Evolutionary conservation across 306 rosid species (phyloP).

Genomic region (Casuarina cunninghamiana): DNA sequence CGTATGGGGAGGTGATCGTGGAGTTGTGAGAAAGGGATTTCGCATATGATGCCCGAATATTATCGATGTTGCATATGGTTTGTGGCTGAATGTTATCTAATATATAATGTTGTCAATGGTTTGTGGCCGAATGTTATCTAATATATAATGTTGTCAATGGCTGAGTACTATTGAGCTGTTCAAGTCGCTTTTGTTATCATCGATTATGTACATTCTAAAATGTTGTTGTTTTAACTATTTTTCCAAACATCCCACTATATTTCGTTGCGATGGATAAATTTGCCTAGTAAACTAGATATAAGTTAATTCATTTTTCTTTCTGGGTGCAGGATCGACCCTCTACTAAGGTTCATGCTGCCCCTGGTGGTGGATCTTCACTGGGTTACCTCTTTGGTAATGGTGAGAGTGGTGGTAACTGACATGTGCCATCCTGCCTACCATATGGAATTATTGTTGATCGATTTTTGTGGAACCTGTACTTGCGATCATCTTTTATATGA

Average conservation of each 20-base stretch:
- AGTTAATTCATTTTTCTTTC: slow-evolving; percentile 10
- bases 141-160: too few species aligned
- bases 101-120: too few species aligned
- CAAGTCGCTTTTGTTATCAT: too few species aligned
- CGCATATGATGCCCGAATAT: neutral
- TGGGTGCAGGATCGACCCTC: slow-evolving; percentile 92
- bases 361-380: slow-evolving; percentile 96
- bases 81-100: too few species aligned
- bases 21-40: neutral
- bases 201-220: too few species aligned
- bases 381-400: slow-evolving; percentile 87
- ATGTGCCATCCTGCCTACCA: neutral
- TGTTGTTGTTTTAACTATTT: too few species aligned
- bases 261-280: neutral
- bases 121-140: too few species aligned
- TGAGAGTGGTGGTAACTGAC: slow-evolving; percentile 64
- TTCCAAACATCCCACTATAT: neutral
- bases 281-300: neutral
- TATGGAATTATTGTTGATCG: slow-evolving; percentile 17
- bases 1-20: neutral
- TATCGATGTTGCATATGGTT: neutral
- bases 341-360: slow-evolving; percentile 95
- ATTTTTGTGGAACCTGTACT: slow-evolving; percentile 36
- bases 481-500: slow-evolving; percentile 37
- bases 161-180: too few species aligned